Conservation (phyloP, 495 filamentous ascomycete genomes). For the Xylaria palmicola region DNA sequence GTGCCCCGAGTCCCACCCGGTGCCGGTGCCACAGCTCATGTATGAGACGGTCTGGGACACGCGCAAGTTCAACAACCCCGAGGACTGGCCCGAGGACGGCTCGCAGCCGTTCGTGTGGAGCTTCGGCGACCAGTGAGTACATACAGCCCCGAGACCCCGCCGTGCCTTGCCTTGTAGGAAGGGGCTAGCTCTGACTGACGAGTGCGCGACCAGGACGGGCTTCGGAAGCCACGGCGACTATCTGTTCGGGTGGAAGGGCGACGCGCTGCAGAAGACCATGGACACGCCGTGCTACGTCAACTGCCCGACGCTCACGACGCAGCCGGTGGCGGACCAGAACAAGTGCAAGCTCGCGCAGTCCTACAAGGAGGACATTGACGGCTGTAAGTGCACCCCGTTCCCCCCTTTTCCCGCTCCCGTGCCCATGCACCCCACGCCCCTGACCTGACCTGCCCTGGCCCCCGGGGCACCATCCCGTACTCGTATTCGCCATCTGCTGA, state of each 20-base stretch:
- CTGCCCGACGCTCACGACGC: constrained; percentile 31
- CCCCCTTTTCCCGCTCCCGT: neutral
- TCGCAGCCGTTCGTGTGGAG: constrained; percentile 43
- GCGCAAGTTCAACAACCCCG: constrained; percentile 38
- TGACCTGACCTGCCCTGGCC: no score
- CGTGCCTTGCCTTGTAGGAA: no score
- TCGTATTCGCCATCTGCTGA: constrained; percentile 6
- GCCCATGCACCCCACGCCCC: neutral
- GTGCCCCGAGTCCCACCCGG: constrained; percentile 29
- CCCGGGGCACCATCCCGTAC: neutral
- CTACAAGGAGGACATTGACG: constrained; percentile 31
- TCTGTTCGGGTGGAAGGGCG: constrained; percentile 33
- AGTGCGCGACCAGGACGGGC: constrained; percentile 14
- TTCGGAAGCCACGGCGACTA: constrained; percentile 34
- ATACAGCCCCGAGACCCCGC: no score
- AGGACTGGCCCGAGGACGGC: constrained; percentile 44
- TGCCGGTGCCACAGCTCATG: constrained; percentile 34
- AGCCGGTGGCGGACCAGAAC: constrained; percentile 31
- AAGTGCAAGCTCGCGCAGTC: constrained; percentile 27
- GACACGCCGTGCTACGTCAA: constrained; percentile 33
- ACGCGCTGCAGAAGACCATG: constrained; percentile 33
- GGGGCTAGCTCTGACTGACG: neutral
- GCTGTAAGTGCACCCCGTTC: constrained; percentile 22
- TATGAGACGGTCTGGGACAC: constrained; percentile 35
- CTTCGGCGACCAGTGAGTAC: constrained; percentile 34